These are phyloP conservation scores for Oryza meyeriana DNA, from an alignment of 176 grass and related monocot genomes.

Conservation along the genomic window DNA sequence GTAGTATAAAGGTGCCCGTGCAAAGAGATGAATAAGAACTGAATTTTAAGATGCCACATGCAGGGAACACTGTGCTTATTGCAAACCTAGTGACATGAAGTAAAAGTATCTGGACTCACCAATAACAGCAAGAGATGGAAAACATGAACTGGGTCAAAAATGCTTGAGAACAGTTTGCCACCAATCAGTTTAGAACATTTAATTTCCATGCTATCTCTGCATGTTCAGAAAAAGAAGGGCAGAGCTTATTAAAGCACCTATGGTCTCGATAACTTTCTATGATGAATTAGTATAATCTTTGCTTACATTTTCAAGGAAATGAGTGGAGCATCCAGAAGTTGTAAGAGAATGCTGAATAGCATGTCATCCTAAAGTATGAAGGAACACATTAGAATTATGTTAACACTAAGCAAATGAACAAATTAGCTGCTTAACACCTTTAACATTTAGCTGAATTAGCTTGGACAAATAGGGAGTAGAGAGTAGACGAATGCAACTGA, in stretches of 20 bases:
- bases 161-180: slow-evolving; percentile 54
- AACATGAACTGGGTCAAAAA: slow-evolving; percentile 79
- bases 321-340: slow-evolving; percentile 66
- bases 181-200: slow-evolving; percentile 41
- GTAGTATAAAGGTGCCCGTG: slow-evolving; percentile 1
- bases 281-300: neutral
- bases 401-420: slow-evolving; percentile 8
- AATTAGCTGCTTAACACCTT: slow-evolving; percentile 11
- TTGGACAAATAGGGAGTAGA: slow-evolving; percentile 1
- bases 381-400: neutral
- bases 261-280: neutral
- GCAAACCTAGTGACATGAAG: slow-evolving; percentile 1
- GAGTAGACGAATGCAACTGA: neutral
- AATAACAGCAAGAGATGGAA: slow-evolving; percentile 77
- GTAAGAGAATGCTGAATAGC: slow-evolving; percentile 69
- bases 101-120: slow-evolving; percentile 52
- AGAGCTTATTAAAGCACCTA: neutral
- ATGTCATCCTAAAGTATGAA: slow-evolving; percentile 74
- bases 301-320: slow-evolving; percentile 63
- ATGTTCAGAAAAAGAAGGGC: slow-evolving; percentile 19
- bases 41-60: slow-evolving; percentile 7
- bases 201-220: slow-evolving; percentile 42
- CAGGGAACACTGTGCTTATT: slow-evolving; percentile 6
- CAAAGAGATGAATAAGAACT: slow-evolving; percentile 13
- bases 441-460: slow-evolving; percentile 1